Evolutionary conservation across 2,329 filamentous ascomycete species (phyloP).

Genomic region (Scytalidium lignicola): DNA sequence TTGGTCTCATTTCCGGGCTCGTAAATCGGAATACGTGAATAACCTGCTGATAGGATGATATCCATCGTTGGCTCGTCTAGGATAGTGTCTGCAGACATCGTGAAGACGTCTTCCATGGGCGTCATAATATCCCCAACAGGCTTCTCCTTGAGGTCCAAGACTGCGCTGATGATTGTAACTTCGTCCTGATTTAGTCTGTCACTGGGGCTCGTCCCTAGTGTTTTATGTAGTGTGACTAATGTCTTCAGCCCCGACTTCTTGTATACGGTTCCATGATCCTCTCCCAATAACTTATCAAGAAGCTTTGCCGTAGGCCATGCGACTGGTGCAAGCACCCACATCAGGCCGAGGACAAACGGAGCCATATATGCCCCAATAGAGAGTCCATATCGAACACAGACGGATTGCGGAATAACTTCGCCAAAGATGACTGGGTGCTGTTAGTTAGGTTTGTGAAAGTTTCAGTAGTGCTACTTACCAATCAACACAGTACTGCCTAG

Average conservation of each 20-base stretch:
- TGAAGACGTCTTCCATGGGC: conserved; percentile 95
- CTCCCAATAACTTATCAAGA: conserved; percentile 85
- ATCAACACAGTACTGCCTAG: conserved; percentile 91
- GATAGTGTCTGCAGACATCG: conserved; percentile 90
- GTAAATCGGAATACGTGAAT: conserved; percentile 93
- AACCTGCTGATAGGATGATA: conserved; percentile 84
- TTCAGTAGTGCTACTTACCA: conserved; percentile 49
- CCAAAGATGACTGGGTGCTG: conserved; percentile 79
- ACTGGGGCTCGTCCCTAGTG: conserved; percentile 72
- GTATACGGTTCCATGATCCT: conserved; percentile 94
- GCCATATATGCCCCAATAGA: conserved; percentile 94
- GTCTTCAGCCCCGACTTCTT: conserved; percentile 98
- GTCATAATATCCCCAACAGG: conserved; percentile 96
- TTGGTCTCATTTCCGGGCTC: conserved; percentile 77
- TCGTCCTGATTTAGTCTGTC: conserved; percentile 95
- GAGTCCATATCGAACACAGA: conserved; percentile 93
- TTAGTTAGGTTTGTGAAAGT: conserved; percentile 16
- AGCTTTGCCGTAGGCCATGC: conserved; percentile 96
- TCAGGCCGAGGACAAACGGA: conserved; percentile 77
- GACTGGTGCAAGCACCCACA: conserved; percentile 86
- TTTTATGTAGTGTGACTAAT: conserved; percentile 89
- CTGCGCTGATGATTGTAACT: conserved; percentile 96
- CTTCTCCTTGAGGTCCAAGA: conserved; percentile 94
- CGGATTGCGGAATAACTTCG: conserved; percentile 90
- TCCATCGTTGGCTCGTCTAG: conserved; percentile 94